Percentiles rank a stretch among this genome's conserved stretches.
Conservation (phyloP, 306 rosid species). For the Prunus dulcis region DNA sequence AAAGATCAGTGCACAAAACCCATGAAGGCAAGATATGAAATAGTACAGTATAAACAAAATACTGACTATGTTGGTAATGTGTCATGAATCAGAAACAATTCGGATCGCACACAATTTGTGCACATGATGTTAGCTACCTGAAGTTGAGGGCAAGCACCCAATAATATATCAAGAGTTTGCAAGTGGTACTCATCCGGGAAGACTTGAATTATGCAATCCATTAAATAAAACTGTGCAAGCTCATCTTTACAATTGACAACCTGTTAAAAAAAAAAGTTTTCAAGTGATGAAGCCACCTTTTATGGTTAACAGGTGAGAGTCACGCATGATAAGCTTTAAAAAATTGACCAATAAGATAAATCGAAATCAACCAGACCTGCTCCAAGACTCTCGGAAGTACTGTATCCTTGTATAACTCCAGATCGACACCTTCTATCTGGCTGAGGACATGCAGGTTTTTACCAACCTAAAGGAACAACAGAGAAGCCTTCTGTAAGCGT, state of each 20-base stretch:
- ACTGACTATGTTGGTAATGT: neutral
- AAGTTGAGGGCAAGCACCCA: slow-evolving; percentile 97
- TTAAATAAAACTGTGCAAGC: slow-evolving; percentile 84
- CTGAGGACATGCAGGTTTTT: slow-evolving; percentile 96
- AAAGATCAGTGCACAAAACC: slow-evolving; percentile 3
- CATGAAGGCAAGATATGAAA: neutral
- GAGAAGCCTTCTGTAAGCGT: slow-evolving; percentile 64
- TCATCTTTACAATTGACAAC: slow-evolving; percentile 98
- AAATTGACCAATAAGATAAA: slow-evolving; percentile 7
- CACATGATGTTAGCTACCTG: slow-evolving; percentile 51
- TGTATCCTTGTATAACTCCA: slow-evolving; percentile 88
- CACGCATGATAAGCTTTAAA: neutral
- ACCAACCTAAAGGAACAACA: slow-evolving; percentile 76
- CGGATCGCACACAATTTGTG: neutral
- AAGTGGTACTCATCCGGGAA: slow-evolving; percentile 97
- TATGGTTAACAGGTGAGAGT: slow-evolving; percentile 12
- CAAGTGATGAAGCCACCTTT: slow-evolving; percentile 11
- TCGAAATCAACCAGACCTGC: slow-evolving; percentile 58
- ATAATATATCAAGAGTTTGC: slow-evolving; percentile 85
- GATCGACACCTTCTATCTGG: slow-evolving; percentile 96
- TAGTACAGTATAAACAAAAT: neutral
- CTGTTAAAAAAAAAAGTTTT: slow-evolving; percentile 33
- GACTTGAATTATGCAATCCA: slow-evolving; percentile 98
- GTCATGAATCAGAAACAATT: neutral
- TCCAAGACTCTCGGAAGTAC: slow-evolving; percentile 98